Evolutionary conservation across 2,329 filamentous ascomycete species (phyloP), one percentile per base, ranked within the genome.

Genomic region (Arthrobotrys musiformis): DNA sequence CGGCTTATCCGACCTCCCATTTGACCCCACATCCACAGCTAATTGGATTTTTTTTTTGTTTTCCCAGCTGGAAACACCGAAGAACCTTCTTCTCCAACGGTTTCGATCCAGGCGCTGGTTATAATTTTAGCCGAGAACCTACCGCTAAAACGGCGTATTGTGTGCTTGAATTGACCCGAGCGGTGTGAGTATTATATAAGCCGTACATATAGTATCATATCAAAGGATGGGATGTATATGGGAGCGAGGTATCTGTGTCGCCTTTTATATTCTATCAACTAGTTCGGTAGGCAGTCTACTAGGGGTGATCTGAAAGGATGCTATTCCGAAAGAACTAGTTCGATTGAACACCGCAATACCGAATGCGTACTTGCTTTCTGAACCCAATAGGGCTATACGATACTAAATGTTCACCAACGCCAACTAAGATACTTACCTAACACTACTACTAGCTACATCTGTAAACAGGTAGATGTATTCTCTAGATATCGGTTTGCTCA

Each of bases 1-100:
- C 66, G 73, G 73, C 73, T 77, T 70, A 66, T 64, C 56, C 66
- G 67, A 66, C 73, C 28, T 60, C 64, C n/a, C 58, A 62, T 24
- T 19, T 15, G 26, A 70, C 67, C 56, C 58, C 70, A 58, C 63
- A 50, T 37, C 52, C 33, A 44, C 30, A 42, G 40, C 30, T 42
- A 48, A 42, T 24, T 35, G 35, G 60, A 22, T 24, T 35, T 64
- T 63, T 37, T n/a, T n/a, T n/a, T n/a, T n/a, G n/a, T n/a, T n/a
- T n/a, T n/a, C 7, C 26, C 46, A 50, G 22, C 17, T 17, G 28
- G 24, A 58, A 37, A 40, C 30, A 22, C 54, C 54, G 54, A 58
- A 37, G 54, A 58, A 66, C 44, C 30, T 40, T 37, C 62, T 44
- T 56, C 56, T 15, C 11, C 40, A 35, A 13, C 15, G 11, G 26